phyloP scores from a whole-genome alignment of 2,329 filamentous ascomycete species.

The Ophiognomonia clavigignenti-juglandacearum region DNA sequence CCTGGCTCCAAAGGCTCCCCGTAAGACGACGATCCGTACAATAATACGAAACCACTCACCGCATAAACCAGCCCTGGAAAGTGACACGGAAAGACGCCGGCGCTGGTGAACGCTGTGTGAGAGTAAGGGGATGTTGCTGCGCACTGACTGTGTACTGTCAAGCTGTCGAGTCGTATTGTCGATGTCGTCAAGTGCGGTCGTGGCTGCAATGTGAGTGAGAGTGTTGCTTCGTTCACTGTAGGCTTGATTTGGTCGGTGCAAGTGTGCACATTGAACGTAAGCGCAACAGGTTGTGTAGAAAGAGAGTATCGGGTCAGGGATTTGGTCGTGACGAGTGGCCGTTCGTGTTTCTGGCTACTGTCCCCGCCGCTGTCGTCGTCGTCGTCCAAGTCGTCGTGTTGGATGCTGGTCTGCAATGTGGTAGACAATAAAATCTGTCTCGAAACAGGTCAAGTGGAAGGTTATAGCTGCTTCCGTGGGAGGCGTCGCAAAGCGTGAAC shows the following conservation, averaged over 20 bases:
- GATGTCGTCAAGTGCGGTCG: not conserved
- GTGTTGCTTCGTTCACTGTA: too few species aligned
- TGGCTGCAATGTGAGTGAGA: too few species aligned
- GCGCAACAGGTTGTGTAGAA: not conserved
- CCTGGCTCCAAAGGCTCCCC: not conserved
- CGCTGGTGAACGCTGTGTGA: not conserved
- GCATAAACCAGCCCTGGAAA: not conserved
- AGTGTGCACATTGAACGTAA: not conserved
- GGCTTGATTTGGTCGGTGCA: not conserved
- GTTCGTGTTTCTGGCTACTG: too few species aligned
- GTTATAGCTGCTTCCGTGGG: conserved; percentile 4
- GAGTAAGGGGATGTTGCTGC: not conserved
- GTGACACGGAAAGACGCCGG: not conserved
- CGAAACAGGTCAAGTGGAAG: not conserved
- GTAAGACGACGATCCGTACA: conserved; percentile 1
- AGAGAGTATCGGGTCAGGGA: not conserved
- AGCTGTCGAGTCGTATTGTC: not conserved
- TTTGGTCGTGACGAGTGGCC: not conserved
- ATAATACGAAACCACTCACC: conserved; percentile 10
- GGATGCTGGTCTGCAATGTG: not conserved
- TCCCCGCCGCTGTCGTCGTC: not conserved
- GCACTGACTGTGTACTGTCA: not conserved
- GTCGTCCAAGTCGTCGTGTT: conserved; percentile 1
- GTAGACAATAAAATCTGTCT: not conserved
- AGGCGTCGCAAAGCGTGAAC: conserved; percentile 3